phyloP scores from a whole-genome alignment of 495 filamentous ascomycete species.

The Recurvomyces mirabilis region DNA sequence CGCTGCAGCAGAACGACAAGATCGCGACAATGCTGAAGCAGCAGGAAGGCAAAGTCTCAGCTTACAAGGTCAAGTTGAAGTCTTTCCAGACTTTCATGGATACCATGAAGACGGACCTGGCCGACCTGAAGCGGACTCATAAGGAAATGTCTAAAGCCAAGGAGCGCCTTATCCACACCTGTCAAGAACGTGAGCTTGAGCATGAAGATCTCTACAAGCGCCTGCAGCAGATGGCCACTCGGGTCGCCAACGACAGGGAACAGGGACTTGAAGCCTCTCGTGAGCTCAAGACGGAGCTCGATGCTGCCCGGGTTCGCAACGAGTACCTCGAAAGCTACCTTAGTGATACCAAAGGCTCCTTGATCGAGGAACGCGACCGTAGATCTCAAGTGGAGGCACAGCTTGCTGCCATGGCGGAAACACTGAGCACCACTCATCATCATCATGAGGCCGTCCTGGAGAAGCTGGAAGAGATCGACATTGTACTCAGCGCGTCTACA shows the following conservation, averaged over 20 bases:
- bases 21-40: constrained; percentile 1
- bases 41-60: constrained; percentile 2
- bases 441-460: constrained; percentile 16
- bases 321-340: constrained; percentile 17
- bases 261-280: constrained; percentile 4
- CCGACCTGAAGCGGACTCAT: constrained; percentile 10
- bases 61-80: constrained; percentile 9
- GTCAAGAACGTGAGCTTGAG: constrained; percentile 3
- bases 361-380: constrained; percentile 22
- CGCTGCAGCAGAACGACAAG: constrained; percentile 6
- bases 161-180: neutral
- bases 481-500: neutral
- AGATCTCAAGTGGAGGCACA: constrained; percentile 20
- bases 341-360: constrained; percentile 11
- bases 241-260: constrained; percentile 2
- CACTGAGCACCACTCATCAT: too few species aligned
- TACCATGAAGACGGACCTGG: constrained; percentile 22
- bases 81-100: constrained; percentile 22
- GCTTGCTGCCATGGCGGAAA: constrained; percentile 8
- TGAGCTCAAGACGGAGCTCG: constrained; percentile 1
- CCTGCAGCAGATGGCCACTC: neutral
- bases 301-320: neutral
- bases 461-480: constrained; percentile 21
- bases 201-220: neutral
- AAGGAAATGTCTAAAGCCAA: too few species aligned